Evolutionary conservation across 2,329 filamentous ascomycete species (phyloP).

Genomic region (Samsoniella hepiali): DNA sequence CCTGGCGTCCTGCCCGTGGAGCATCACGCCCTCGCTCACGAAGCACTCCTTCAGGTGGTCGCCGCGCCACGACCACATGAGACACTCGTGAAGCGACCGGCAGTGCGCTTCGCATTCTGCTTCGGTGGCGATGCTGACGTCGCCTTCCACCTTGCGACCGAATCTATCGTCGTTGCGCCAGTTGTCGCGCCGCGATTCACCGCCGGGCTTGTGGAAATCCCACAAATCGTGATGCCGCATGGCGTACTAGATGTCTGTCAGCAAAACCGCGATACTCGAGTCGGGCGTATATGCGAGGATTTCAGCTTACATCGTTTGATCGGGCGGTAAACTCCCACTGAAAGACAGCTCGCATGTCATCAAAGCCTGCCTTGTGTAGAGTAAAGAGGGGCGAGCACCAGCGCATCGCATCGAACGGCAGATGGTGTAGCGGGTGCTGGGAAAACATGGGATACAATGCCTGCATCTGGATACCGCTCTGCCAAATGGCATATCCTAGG

Average conservation of each 20-base stretch:
- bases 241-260: background rate
- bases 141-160: background rate
- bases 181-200: background rate
- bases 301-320: conserved; percentile 2
- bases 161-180: conserved; percentile 19
- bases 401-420: conserved; percentile 17
- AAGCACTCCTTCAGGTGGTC: background rate
- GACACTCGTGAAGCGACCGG: background rate
- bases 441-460: conserved; percentile 21
- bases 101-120: conserved; percentile 12
- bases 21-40: background rate
- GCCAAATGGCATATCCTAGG: conserved; percentile 14
- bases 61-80: conserved; percentile 14
- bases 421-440: conserved; percentile 8
- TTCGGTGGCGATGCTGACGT: background rate
- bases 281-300: too few relatives aligned
- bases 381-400: conserved; percentile 22
- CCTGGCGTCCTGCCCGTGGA: background rate
- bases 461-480: conserved; percentile 16
- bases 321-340: conserved; percentile 20
- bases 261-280: background rate
- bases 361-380: conserved; percentile 17
- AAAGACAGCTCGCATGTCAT: conserved; percentile 18
- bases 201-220: conserved; percentile 7
- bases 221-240: conserved; percentile 17